Conservation (phyloP, 2,329 filamentous ascomycete genomes). For the Botrytis paeoniae region DNA sequence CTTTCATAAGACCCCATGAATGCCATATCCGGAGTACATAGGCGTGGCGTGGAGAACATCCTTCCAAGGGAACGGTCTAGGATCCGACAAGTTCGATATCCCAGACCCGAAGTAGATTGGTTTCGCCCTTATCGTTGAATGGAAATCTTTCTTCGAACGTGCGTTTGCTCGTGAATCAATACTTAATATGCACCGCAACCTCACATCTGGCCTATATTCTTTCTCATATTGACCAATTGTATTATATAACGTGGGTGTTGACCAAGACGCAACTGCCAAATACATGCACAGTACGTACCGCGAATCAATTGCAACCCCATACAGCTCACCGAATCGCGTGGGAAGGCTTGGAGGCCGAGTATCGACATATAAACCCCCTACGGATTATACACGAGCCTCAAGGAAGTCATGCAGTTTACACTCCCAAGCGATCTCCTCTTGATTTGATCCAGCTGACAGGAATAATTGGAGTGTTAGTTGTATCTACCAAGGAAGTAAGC, state of each 20-base stretch:
- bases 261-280: neutral
- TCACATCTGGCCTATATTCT: neutral
- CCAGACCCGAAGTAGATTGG: neutral
- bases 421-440: neutral
- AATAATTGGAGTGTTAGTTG: neutral
- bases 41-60: constrained; percentile 1
- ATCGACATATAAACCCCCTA: neutral
- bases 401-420: neutral
- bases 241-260: neutral
- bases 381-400: neutral
- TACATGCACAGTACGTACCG: neutral
- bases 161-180: constrained; percentile 1
- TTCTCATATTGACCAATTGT: neutral
- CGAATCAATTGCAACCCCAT: neutral
- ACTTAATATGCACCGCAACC: constrained; percentile 6
- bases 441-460: constrained; percentile 6
- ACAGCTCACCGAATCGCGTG: neutral
- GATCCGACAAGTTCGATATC: constrained; percentile 1
- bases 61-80: neutral
- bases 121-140: constrained; percentile 11
- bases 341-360: neutral
- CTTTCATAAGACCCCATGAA: neutral
- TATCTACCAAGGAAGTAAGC: neutral
- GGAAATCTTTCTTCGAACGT: constrained; percentile 8
- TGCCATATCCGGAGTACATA: neutral